phyloP scores from a whole-genome alignment of 2,329 filamentous ascomycete genomes.

The Tolypocladium cylindrosporum region DNA sequence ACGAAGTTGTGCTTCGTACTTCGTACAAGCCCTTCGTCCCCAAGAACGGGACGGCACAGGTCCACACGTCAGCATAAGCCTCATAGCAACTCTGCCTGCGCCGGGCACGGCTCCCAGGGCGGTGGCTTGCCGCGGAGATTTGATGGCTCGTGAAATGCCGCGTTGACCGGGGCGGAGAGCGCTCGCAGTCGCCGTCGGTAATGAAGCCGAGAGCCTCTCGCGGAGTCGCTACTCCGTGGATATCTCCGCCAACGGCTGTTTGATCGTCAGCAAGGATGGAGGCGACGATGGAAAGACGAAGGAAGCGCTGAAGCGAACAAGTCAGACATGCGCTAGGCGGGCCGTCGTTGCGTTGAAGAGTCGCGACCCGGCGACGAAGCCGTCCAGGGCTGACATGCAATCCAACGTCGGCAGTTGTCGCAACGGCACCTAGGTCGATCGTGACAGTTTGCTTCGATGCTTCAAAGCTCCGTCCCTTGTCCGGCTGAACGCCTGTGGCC shows the following conservation, averaged over 20 bases:
- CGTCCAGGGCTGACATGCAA: background rate
- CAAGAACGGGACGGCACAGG: background rate
- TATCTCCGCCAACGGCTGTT: background rate
- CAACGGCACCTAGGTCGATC: background rate
- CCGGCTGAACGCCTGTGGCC: background rate
- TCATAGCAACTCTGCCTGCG: background rate
- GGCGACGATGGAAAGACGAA: background rate
- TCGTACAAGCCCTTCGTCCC: background rate
- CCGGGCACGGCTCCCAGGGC: background rate
- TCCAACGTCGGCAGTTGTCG: background rate
- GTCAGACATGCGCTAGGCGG: background rate
- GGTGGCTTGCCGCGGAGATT: background rate
- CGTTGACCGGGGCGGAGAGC: background rate
- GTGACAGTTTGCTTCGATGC: background rate
- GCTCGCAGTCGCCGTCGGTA: background rate
- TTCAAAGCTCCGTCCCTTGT: background rate
- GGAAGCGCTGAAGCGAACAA: background rate
- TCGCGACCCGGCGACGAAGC: background rate
- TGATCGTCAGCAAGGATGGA: background rate
- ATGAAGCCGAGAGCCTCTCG: background rate
- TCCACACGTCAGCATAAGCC: background rate
- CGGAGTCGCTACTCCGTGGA: background rate
- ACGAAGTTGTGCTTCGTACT: too few species aligned
- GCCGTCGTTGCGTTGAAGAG: background rate
- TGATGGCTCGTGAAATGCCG: background rate